Conservation (phyloP, 257 asterid genomes). For the Pogostemon cablin region DNA sequence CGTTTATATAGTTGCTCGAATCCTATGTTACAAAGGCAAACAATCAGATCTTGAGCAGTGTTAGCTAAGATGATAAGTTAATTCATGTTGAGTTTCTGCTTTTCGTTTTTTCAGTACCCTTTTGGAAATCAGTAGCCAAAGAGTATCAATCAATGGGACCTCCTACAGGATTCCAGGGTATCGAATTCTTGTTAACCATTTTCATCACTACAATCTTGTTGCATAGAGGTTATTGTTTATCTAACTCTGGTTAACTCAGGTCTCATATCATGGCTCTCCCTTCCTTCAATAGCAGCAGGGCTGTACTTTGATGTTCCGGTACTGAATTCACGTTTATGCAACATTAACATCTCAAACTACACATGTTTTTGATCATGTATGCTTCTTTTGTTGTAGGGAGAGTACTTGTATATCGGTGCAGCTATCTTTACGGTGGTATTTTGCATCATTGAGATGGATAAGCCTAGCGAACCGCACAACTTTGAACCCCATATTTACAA, state of each 20-base stretch:
- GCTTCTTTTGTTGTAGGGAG: conserved; percentile 54
- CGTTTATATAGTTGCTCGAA: neutral
- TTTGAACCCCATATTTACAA: conserved; percentile 39
- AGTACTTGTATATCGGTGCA: conserved; percentile 79
- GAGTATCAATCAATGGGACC: conserved; percentile 79
- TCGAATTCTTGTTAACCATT: too few species aligned
- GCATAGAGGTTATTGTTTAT: too few species aligned
- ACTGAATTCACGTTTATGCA: conserved; percentile 8
- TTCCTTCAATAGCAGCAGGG: too few species aligned
- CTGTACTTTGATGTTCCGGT: conserved; percentile 72
- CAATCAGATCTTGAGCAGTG: too few species aligned
- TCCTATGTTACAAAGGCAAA: neutral
- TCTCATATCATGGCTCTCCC: too few species aligned
- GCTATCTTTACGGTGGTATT: conserved; percentile 65
- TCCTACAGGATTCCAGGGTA: conserved; percentile 32
- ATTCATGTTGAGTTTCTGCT: neutral
- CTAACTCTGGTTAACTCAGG: too few species aligned
- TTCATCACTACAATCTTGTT: too few species aligned
- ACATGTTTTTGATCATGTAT: too few species aligned
- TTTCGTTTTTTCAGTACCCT: conserved; percentile 49
- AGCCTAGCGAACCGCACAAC: conserved; percentile 89
- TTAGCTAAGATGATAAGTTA: too few species aligned
- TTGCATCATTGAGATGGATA: conserved; percentile 78
- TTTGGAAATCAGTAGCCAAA: conserved; percentile 74
- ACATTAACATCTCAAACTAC: neutral